Conservation (phyloP, 176 grass and related monocot genomes). For the Bolboschoenus planiculmis region DNA sequence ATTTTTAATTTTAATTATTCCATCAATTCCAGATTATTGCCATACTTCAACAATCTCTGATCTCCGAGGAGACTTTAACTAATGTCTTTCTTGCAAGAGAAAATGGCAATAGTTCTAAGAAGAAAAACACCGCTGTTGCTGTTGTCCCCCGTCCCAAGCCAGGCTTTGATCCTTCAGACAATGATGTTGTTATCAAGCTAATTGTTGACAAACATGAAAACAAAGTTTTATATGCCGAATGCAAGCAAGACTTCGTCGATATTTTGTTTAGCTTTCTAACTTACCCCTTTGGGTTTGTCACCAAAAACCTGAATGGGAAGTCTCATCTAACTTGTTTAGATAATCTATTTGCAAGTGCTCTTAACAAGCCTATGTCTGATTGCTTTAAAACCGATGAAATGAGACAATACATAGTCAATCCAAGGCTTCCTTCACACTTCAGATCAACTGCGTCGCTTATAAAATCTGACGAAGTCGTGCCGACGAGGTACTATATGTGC, state of each 20-base stretch:
- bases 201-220: slow-evolving; percentile 19
- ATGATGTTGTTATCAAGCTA: slow-evolving; percentile 7
- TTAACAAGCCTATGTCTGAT: not conserved
- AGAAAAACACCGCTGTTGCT: not conserved
- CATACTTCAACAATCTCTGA: slow-evolving; percentile 1
- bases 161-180: not conserved
- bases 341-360: slow-evolving; percentile 7
- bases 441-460: not conserved
- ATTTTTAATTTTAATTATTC: not conserved
- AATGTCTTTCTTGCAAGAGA: slow-evolving; percentile 6
- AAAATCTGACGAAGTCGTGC: not conserved
- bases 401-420: not conserved
- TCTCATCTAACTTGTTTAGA: slow-evolving; percentile 12
- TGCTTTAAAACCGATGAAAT: not conserved
- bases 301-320: slow-evolving; percentile 9
- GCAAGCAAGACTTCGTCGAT: slow-evolving; percentile 1
- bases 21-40: slow-evolving; percentile 17
- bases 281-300: slow-evolving; percentile 12
- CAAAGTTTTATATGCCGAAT: slow-evolving; percentile 18
- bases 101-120: not conserved
- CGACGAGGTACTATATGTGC: slow-evolving; percentile 19
- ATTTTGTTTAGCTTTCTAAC: slow-evolving; percentile 18
- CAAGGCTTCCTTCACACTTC: not conserved
- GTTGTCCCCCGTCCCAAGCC: not conserved
- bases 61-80: slow-evolving; percentile 4